These are phyloP conservation scores for Leccinum huronense DNA, from an alignment of 1,284 basidiomycete species.

Conservation along the genomic window DNA sequence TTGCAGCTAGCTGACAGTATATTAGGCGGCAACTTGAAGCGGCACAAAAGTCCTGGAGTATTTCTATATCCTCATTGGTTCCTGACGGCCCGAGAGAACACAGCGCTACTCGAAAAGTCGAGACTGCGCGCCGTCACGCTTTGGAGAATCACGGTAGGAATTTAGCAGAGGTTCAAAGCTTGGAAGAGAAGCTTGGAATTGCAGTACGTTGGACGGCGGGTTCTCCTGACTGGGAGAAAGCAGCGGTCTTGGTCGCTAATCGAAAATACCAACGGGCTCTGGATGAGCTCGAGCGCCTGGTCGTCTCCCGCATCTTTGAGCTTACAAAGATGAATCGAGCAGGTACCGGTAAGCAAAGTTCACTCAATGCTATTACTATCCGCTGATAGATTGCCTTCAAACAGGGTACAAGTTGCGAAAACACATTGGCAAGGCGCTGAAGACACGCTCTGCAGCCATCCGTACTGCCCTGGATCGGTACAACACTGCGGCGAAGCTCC, in stretches of 20 bases:
- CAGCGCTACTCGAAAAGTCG: neutral
- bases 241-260: neutral
- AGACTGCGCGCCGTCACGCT: neutral
- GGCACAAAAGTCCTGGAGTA: neutral
- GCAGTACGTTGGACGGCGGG: neutral
- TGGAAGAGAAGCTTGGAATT: neutral
- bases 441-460: neutral
- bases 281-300: neutral
- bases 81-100: neutral
- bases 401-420: neutral
- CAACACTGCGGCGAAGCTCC: neutral
- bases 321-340: neutral
- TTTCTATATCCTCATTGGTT: neutral
- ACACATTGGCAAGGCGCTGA: neutral
- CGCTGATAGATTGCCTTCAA: neutral
- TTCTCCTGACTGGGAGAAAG: neutral
- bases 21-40: neutral
- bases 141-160: neutral
- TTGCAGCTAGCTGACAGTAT: neutral
- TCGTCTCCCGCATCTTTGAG: neutral
- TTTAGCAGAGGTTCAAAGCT: neutral
- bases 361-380: neutral
- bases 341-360: neutral
- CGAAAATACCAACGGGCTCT: neutral
- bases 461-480: neutral